A percentile compares a stretch with the other conserved stretches of the same genome.
phyloP scores from a whole-genome alignment of 192 early-diverging fungal genomes.

The Coemansia sp. region DNA sequence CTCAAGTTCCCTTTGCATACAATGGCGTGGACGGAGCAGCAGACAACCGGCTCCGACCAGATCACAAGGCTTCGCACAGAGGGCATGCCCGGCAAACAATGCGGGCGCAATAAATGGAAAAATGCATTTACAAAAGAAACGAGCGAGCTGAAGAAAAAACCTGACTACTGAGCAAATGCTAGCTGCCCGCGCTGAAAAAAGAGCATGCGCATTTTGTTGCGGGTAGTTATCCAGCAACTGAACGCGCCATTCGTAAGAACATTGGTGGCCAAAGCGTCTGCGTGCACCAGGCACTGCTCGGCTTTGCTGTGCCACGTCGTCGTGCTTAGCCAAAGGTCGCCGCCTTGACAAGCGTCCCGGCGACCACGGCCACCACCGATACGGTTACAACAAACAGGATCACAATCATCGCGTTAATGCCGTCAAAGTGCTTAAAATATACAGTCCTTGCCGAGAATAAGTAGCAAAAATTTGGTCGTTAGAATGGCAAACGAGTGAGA shows the following conservation, averaged over 20 bases:
- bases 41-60: background rate
- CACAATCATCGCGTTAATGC: conserved; percentile 29
- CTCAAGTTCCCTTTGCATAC: no score
- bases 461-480: background rate
- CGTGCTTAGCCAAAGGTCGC: conserved; percentile 14
- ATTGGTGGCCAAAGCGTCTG: background rate
- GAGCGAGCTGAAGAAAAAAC: no score
- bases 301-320: no score
- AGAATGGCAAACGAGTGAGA: background rate
- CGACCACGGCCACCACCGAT: conserved; percentile 32
- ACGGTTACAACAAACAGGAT: conserved; percentile 34
- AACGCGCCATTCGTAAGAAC: background rate
- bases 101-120: background rate
- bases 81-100: background rate
- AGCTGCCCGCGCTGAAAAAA: no score
- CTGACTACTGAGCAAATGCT: no score
- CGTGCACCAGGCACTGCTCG: background rate
- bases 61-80: background rate
- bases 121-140: background rate
- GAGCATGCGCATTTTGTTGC: no score
- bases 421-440: background rate
- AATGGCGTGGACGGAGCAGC: background rate
- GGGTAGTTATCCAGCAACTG: background rate
- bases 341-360: conserved; percentile 36
- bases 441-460: background rate